phyloP scores from a whole-genome alignment of 257 asterid genomes.

The Nemophila menziesii region DNA sequence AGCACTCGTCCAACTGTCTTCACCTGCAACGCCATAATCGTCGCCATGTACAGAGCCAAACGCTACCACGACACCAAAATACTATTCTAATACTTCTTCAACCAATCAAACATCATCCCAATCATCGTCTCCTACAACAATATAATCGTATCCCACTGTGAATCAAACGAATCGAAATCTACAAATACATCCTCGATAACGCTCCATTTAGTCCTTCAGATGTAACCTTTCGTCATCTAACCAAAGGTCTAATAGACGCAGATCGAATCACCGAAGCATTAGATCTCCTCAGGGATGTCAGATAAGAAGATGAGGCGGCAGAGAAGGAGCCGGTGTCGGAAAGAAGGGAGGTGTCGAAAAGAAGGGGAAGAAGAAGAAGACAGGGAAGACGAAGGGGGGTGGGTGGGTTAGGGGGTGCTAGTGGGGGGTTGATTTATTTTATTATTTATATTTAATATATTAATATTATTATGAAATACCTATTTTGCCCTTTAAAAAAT shows the following conservation, averaged over 20 bases:
- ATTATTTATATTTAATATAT: too few relatives aligned
- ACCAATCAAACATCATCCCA: conserved; percentile 55
- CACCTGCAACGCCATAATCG: conserved; percentile 92
- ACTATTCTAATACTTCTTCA: conserved; percentile 69
- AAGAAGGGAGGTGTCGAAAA: too few relatives aligned
- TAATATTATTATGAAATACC: too few relatives aligned
- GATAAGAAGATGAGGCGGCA: too few relatives aligned
- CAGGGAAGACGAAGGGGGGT: too few relatives aligned
- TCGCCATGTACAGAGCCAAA: conserved; percentile 66
- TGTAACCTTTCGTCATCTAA: conserved; percentile 64
- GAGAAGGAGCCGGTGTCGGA: too few relatives aligned
- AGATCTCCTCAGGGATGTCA: conserved; percentile 55
- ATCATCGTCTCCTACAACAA: conserved; percentile 62
- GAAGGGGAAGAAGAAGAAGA: too few relatives aligned
- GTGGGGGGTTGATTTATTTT: too few relatives aligned
- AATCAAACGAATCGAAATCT: conserved; percentile 51
- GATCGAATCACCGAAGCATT: conserved; percentile 56
- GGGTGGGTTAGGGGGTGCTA: too few relatives aligned
- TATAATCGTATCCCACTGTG: conserved; percentile 58
- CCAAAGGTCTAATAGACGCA: conserved; percentile 57
- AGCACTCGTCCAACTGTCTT: conserved; percentile 68
- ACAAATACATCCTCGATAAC: conserved; percentile 35
- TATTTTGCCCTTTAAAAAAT: too few relatives aligned
- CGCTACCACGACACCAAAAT: conserved; percentile 60
- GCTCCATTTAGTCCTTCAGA: conserved; percentile 75